These are phyloP conservation scores for Endotrypanum monterogeii DNA, from an alignment of 208 protist genomes.

Conservation along the genomic window DNA sequence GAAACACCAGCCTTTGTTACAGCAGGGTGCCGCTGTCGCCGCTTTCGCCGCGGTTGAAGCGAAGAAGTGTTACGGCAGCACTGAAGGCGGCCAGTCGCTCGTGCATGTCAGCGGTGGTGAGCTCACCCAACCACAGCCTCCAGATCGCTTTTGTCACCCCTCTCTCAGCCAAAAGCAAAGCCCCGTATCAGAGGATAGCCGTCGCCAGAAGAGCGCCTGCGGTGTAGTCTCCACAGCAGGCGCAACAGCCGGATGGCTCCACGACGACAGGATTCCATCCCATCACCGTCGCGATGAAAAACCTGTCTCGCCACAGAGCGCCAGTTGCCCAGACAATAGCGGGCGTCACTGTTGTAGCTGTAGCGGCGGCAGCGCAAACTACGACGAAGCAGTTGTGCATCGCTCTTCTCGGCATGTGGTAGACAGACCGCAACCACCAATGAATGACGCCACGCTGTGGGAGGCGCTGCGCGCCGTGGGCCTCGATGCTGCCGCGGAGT, in stretches of 20 bases:
- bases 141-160: constrained; percentile 9
- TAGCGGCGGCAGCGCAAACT: constrained; percentile 1
- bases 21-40: not conserved
- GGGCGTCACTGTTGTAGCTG: constrained; percentile 1
- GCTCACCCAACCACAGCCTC: not conserved
- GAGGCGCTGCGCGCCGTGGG: constrained; percentile 44
- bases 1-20: not conserved
- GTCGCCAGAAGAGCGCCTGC: not conserved
- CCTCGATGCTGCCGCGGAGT: constrained; percentile 34
- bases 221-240: not conserved
- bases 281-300: constrained; percentile 2
- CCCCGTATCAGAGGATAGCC: not conserved
- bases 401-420: not conserved
- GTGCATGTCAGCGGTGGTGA: constrained; percentile 4
- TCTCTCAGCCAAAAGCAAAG: constrained; percentile 7
- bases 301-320: not conserved
- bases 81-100: constrained; percentile 7
- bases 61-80: constrained; percentile 20
- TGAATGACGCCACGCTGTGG: constrained; percentile 54
- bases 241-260: constrained; percentile 7
- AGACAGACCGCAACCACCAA: constrained; percentile 14
- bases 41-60: not conserved
- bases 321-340: not conserved
- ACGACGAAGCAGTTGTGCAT: not conserved
- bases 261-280: constrained; percentile 9